These are phyloP conservation scores for Pythium plurisporium DNA, from an alignment of 352 stramenopile species.

Conservation along the genomic window DNA sequence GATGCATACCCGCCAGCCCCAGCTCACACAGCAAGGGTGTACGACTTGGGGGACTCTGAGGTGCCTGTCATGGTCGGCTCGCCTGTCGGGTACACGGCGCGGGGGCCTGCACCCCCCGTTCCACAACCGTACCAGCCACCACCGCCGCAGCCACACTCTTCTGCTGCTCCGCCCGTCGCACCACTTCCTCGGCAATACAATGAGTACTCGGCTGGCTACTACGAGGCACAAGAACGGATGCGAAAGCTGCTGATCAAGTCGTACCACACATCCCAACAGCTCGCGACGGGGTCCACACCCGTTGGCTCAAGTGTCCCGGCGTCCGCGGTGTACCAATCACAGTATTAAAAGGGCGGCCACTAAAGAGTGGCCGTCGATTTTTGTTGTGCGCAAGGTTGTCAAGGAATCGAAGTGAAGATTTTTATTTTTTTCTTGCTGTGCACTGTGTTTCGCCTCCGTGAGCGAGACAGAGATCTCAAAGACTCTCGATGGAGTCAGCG, in stretches of 20 bases:
- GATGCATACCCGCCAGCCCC: slow-evolving; percentile 11
- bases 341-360: slow-evolving; percentile 10
- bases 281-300: slow-evolving; percentile 34
- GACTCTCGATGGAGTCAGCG: background rate
- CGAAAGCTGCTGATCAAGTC: slow-evolving; percentile 73
- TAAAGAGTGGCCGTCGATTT: background rate
- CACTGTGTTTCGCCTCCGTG: too few relatives aligned
- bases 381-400: background rate
- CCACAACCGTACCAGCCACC: slow-evolving; percentile 13
- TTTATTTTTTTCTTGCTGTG: background rate
- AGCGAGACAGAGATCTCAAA: too few relatives aligned
- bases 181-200: slow-evolving; percentile 22
- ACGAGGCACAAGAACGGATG: slow-evolving; percentile 71
- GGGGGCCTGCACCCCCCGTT: background rate
- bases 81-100: slow-evolving; percentile 7
- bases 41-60: slow-evolving; percentile 19
- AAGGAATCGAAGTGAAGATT: slow-evolving; percentile 6
- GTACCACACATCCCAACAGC: slow-evolving; percentile 75
- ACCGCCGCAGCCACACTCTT: background rate
- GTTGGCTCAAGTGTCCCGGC: background rate
- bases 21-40: slow-evolving; percentile 15
- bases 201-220: slow-evolving; percentile 46
- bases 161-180: slow-evolving; percentile 9
- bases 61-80: slow-evolving; percentile 16
- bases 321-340: slow-evolving; percentile 8